These are phyloP conservation scores for Datisca glomerata DNA, from an alignment of 306 rosid species.

Conservation along the genomic window DNA sequence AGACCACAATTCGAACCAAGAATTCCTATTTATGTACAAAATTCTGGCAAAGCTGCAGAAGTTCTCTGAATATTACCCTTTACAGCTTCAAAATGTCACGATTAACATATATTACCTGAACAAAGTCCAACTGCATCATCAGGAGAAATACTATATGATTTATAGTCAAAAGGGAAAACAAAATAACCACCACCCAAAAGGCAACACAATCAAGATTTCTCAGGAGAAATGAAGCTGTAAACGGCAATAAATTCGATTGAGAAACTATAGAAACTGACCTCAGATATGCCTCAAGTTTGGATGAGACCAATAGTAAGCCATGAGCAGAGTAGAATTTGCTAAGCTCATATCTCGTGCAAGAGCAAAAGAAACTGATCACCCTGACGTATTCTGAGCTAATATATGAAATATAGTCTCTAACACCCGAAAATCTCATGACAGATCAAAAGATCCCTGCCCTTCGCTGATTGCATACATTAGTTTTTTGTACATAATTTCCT, in stretches of 20 bases:
- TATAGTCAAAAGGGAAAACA: too few relatives aligned
- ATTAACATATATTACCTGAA: too few relatives aligned
- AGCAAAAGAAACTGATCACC: not conserved
- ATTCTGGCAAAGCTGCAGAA: not conserved
- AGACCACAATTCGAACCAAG: too few relatives aligned
- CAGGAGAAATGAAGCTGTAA: not conserved
- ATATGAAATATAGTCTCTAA: not conserved
- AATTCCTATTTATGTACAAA: not conserved
- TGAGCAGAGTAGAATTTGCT: not conserved
- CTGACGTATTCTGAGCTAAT: constrained; percentile 13
- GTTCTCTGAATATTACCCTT: not conserved
- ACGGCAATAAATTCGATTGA: not conserved
- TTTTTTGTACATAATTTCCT: constrained; percentile 96
- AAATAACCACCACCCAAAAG: too few relatives aligned
- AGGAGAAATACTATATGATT: too few relatives aligned
- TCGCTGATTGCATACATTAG: constrained; percentile 91
- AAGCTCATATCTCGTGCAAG: not conserved
- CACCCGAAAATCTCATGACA: constrained; percentile 68
- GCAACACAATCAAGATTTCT: not conserved
- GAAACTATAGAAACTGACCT: not conserved
- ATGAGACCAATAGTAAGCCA: too few relatives aligned
- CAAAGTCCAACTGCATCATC: too few relatives aligned
- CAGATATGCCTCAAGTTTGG: not conserved
- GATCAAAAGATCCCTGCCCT: constrained; percentile 99
- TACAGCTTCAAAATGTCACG: not conserved